Conservation (phyloP, 176 grass and related monocot genomes). For the Puya raimondii region DNA sequence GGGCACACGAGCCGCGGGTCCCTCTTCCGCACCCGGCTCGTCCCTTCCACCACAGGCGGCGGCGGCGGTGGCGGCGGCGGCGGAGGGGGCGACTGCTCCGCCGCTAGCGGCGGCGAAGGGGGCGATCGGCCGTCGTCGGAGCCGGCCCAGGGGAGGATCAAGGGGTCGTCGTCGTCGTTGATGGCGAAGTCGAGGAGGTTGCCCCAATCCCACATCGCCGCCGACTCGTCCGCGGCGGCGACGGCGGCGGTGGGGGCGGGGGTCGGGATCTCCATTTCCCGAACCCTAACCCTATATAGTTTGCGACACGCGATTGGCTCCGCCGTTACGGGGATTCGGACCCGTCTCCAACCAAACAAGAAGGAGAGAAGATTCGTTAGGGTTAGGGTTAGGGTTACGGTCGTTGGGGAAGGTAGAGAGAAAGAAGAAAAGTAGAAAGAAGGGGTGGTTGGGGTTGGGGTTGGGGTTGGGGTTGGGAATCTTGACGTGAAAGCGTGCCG, state of each 20-base stretch:
- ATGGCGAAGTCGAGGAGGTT: not conserved
- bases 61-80: not conserved
- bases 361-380: too few relatives aligned
- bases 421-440: too few relatives aligned
- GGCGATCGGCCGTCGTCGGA: not conserved
- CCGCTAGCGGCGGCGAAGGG: constrained; percentile 15
- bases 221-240: constrained; percentile 1
- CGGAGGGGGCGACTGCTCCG: constrained; percentile 24
- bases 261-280: not conserved
- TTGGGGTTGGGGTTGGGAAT: too few relatives aligned
- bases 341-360: too few relatives aligned
- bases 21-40: constrained; percentile 62
- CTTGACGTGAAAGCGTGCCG: too few relatives aligned
- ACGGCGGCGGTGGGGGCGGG: not conserved
- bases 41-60: not conserved
- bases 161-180: not conserved
- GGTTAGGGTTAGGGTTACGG: too few relatives aligned
- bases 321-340: too few relatives aligned
- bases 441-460: too few relatives aligned
- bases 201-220: not conserved
- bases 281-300: constrained; percentile 21
- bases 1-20: constrained; percentile 86
- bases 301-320: too few relatives aligned
- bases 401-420: too few relatives aligned
- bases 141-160: not conserved